phyloP scores from a whole-genome alignment of 257 asterid species.

The Anisodus acutangulus region DNA sequence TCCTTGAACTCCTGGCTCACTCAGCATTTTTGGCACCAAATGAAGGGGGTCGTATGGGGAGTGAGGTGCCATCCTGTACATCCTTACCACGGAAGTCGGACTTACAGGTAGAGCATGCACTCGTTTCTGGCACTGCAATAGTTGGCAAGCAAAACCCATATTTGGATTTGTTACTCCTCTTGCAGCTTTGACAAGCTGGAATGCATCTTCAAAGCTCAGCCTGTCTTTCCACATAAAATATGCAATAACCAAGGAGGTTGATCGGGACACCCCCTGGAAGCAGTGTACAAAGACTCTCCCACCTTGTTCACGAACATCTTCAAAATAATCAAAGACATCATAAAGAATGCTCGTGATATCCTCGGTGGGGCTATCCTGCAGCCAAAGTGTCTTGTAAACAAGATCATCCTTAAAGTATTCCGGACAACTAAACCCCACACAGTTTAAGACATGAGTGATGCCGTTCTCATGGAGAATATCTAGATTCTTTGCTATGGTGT shows the following conservation, averaged over 20 bases:
- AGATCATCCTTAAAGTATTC: constrained; percentile 84
- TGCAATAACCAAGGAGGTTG: constrained; percentile 92
- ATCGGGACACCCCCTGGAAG: constrained; percentile 90
- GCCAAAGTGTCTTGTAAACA: constrained; percentile 91
- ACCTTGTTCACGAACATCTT: constrained; percentile 78
- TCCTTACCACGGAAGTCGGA: constrained; percentile 74
- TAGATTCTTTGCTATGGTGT: constrained; percentile 75
- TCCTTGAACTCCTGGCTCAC: constrained; percentile 49
- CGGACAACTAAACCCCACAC: constrained; percentile 83
- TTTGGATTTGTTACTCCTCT: constrained; percentile 92
- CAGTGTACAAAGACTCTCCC: constrained; percentile 95
- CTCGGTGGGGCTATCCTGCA: constrained; percentile 88
- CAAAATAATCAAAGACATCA: constrained; percentile 91
- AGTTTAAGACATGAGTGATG: constrained; percentile 94
- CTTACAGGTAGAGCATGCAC: constrained; percentile 91
- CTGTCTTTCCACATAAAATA: constrained; percentile 95
- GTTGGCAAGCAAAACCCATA: constrained; percentile 90
- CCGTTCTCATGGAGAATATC: constrained; percentile 67
- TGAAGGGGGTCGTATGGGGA: constrained; percentile 94
- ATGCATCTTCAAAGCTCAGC: constrained; percentile 82
- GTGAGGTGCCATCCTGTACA: constrained; percentile 90
- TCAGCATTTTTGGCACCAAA: constrained; percentile 51
- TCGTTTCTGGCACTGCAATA: constrained; percentile 69
- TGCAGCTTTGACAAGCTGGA: constrained; percentile 77
- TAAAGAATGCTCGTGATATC: constrained; percentile 90